A percentile compares a stretch with the other conserved stretches of the same genome.
These are phyloP conservation scores for Solanum hybrid DNA, from an alignment of 305 asterid genomes.

Conservation along the genomic window DNA sequence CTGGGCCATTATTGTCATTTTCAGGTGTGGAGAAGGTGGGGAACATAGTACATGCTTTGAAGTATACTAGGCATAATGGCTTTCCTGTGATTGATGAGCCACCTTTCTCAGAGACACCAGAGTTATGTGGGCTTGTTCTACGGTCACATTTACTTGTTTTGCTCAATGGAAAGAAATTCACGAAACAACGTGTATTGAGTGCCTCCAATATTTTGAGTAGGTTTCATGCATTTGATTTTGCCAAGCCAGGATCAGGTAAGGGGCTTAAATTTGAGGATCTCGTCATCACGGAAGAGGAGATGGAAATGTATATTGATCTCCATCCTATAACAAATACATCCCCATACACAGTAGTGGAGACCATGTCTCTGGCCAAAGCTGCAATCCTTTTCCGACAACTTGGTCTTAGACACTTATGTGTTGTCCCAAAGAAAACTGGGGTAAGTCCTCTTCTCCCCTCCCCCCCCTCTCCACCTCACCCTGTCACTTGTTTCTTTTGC, in stretches of 20 bases:
- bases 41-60: constrained; percentile 50
- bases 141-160: constrained; percentile 84
- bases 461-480: neutral
- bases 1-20: constrained; percentile 78
- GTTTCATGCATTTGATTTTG: constrained; percentile 72
- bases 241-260: constrained; percentile 87
- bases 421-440: constrained; percentile 77
- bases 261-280: constrained; percentile 77
- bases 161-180: constrained; percentile 54
- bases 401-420: constrained; percentile 83
- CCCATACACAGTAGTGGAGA: constrained; percentile 84
- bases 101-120: constrained; percentile 65
- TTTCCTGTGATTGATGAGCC: constrained; percentile 93
- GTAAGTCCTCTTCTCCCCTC: constrained; percentile 27
- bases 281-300: constrained; percentile 51
- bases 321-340: constrained; percentile 86
- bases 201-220: constrained; percentile 36
- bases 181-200: constrained; percentile 32
- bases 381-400: constrained; percentile 79
- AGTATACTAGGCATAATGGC: constrained; percentile 62
- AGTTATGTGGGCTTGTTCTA: constrained; percentile 70
- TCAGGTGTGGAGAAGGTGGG: constrained; percentile 83
- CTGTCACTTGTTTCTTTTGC: neutral
- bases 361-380: constrained; percentile 96
- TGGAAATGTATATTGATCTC: constrained; percentile 87